Evolutionary conservation across 2,329 filamentous ascomycete species (phyloP), one percentile per base, ranked within the genome.

Genomic region (Teratosphaeria destructans): DNA sequence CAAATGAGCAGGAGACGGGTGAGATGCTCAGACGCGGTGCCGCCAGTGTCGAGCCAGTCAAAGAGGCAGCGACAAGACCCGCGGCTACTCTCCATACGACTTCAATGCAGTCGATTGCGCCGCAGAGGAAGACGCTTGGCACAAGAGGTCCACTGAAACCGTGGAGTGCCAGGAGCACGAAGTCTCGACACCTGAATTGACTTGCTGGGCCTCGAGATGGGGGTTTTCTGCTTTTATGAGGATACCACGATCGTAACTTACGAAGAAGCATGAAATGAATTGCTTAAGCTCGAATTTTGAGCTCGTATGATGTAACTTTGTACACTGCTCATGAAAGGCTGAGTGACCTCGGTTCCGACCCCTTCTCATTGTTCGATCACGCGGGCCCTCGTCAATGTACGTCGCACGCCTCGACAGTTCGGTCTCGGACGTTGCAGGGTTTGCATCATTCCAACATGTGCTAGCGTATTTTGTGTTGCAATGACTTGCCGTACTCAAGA

Each of bases 101-200:
- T 2, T 76, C 75, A 4, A 72, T 78, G 67, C 69, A 66, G 39
- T 57, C 66, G 54, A 58, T 72, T 57, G 68, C 57, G 39, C 57
- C 66, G 37, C 72, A 69, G 55, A 75, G 75, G 63, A 78, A 72
- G 65, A 81, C 79, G n/a, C 63, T 82, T 58, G 81, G 81, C 1
- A 73, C 79, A 61, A 73, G 77, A 60, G 71, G 77, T 57, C 78
- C 74, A 57, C 75, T 82, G 73, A 75, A 79, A 62, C 77, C 78
- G 2, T 82, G 80, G 80, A 75, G 68, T 58, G 72, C 63, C 23
- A 64, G 67, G n/a, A n/a, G 43, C 43, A 19, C 43, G 19, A 49
- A 49, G 43, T 11, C 43, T 23, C 5, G 16, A 49, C 43, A 49
- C 8, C 10, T 49, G 43, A 4, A 19, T 19, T 49, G 43, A 49